Conservation (phyloP, 2,329 filamentous ascomycete genomes). For the Coniochaeta ligniaria region DNA sequence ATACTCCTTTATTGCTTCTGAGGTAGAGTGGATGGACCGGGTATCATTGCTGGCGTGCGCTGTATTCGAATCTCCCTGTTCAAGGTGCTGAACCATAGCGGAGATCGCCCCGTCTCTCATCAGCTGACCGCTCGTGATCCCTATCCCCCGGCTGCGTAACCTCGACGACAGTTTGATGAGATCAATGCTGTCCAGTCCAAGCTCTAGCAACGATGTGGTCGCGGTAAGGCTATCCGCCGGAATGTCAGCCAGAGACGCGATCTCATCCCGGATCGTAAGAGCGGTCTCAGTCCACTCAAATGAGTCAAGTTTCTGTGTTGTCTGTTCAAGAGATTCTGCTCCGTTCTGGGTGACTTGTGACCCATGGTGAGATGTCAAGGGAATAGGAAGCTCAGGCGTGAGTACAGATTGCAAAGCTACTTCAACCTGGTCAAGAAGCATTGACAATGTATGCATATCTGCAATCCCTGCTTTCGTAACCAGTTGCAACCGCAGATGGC, state of each 20-base stretch:
- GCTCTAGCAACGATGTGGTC: conserved; percentile 63
- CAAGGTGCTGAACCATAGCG: conserved; percentile 39
- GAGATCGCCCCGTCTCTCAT: conserved; percentile 65
- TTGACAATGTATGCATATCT: conserved; percentile 19
- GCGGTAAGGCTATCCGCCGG: conserved; percentile 43
- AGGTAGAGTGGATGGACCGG: not conserved
- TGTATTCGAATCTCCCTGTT: not conserved
- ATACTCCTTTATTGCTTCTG: conserved; percentile 26
- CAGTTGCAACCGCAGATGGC: conserved; percentile 47
- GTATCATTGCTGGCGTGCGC: not conserved
- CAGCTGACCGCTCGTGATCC: conserved; percentile 66
- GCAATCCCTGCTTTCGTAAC: conserved; percentile 44
- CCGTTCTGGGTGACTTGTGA: not conserved
- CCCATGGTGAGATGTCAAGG: not conserved
- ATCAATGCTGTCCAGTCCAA: conserved; percentile 90
- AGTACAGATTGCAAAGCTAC: conserved; percentile 17
- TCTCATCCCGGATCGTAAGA: conserved; percentile 46
- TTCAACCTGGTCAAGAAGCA: conserved; percentile 33
- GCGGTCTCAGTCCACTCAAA: conserved; percentile 57
- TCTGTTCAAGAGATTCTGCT: not conserved
- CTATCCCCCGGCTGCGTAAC: conserved; percentile 53
- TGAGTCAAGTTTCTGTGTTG: not conserved
- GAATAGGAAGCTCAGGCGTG: not conserved
- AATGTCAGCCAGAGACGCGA: conserved; percentile 55
- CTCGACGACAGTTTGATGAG: conserved; percentile 75